Conservation (phyloP, 345 rosid genomes). For the Populus nigra region DNA sequence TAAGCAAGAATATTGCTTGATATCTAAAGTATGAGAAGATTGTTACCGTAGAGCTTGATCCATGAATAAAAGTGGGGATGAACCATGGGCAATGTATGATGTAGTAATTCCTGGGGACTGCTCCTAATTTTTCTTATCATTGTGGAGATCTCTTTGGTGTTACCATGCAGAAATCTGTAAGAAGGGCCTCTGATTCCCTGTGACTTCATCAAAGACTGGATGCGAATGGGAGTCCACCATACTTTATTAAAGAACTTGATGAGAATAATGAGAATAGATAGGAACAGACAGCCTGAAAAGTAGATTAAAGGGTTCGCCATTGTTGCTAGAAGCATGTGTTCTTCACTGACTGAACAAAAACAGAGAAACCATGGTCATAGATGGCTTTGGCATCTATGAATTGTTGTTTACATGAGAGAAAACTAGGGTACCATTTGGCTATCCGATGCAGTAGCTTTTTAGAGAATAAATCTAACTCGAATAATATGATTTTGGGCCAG, state of each 20-base stretch:
- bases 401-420: not conserved
- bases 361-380: not conserved
- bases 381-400: not conserved
- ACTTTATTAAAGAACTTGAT: slow-evolving; percentile 3
- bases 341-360: not conserved
- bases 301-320: not conserved
- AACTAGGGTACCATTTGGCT: too few species aligned
- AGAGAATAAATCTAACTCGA: too few species aligned
- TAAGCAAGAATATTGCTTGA: not conserved
- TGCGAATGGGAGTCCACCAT: slow-evolving; percentile 6
- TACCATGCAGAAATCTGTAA: slow-evolving; percentile 13
- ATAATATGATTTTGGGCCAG: too few species aligned
- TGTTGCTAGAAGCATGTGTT: not conserved
- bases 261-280: not conserved
- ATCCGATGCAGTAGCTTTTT: too few species aligned
- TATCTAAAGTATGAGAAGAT: not conserved
- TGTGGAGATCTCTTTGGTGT: slow-evolving; percentile 7
- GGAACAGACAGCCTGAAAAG: not conserved
- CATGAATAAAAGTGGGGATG: slow-evolving; percentile 17
- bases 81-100: not conserved
- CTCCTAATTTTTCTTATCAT: not conserved
- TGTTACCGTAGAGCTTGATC: slow-evolving; percentile 13
- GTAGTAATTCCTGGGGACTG: slow-evolving; percentile 6
- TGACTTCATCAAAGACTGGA: slow-evolving; percentile 4
- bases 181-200: slow-evolving; percentile 20